Evolutionary conservation across 2,329 filamentous ascomycete genomes (phyloP).

Genomic region (Geoglossum cookeanum): DNA sequence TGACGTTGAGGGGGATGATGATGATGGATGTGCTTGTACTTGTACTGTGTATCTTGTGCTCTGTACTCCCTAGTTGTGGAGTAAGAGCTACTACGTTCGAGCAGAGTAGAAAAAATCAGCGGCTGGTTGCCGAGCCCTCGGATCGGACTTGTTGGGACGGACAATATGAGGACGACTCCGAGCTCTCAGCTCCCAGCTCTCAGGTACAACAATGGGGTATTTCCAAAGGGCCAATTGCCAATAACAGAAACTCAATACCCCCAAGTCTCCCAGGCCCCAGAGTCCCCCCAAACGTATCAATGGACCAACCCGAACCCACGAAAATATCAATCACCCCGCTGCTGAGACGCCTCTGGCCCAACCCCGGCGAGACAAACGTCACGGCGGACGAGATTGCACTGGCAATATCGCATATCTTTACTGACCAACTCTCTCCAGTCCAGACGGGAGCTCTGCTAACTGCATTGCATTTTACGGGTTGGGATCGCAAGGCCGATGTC

Average conservation of each 20-base stretch:
- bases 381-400: slow-evolving; percentile 67
- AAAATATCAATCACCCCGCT: slow-evolving; percentile 45
- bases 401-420: slow-evolving; percentile 84
- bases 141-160: too few species aligned
- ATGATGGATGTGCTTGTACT: background rate
- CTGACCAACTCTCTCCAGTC: slow-evolving; percentile 69
- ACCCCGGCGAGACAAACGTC: slow-evolving; percentile 29
- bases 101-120: too few species aligned
- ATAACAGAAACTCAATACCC: background rate
- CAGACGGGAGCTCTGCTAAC: slow-evolving; percentile 79
- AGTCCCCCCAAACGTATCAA: background rate
- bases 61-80: too few species aligned
- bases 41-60: too few species aligned
- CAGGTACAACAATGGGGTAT: too few species aligned
- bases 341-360: slow-evolving; percentile 52
- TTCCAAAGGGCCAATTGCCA: too few species aligned
- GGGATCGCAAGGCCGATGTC: slow-evolving; percentile 69
- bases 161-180: too few species aligned
- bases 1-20: too few species aligned
- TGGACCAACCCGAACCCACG: background rate
- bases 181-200: too few species aligned
- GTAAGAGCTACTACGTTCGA: too few species aligned
- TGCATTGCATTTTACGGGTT: slow-evolving; percentile 74
- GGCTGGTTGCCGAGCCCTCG: too few species aligned
- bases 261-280: background rate